Percentiles rank a stretch among this genome's conserved stretches.
phyloP scores from a whole-genome alignment of 495 filamentous ascomycete genomes.

The Penicillium riverlandense region DNA sequence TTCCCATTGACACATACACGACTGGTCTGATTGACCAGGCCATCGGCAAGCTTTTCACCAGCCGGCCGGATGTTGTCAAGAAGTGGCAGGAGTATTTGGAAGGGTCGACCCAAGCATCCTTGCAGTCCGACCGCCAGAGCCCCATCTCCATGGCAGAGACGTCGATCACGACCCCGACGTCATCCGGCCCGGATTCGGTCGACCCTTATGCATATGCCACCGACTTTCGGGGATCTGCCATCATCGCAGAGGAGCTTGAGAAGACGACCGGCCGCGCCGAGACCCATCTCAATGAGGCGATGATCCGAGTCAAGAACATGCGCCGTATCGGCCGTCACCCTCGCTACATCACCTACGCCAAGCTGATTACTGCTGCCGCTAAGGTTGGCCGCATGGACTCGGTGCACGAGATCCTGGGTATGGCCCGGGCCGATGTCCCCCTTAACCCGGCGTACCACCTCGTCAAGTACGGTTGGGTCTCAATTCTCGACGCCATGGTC shows the following conservation, averaged over 20 bases:
- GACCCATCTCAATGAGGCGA: constrained; percentile 69
- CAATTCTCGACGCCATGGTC: constrained; percentile 93
- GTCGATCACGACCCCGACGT: constrained; percentile 30
- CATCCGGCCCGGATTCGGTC: constrained; percentile 64
- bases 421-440: constrained; percentile 83
- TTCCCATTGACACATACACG: constrained; percentile 45
- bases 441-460: constrained; percentile 70
- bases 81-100: constrained; percentile 52
- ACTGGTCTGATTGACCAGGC: constrained; percentile 49
- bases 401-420: constrained; percentile 77
- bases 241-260: constrained; percentile 85
- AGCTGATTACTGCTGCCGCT: constrained; percentile 85
- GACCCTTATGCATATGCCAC: constrained; percentile 86
- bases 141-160: constrained; percentile 31
- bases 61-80: constrained; percentile 49
- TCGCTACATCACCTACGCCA: constrained; percentile 91
- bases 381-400: constrained; percentile 71
- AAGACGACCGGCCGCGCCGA: constrained; percentile 57
- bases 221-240: constrained; percentile 83
- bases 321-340: constrained; percentile 87
- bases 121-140: constrained; percentile 28
- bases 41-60: constrained; percentile 42
- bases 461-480: constrained; percentile 89
- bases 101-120: constrained; percentile 25
- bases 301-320: constrained; percentile 82